These are phyloP conservation scores for Protea cynaroides DNA, from an alignment of 164 flowering plant genomes.

Conservation along the genomic window DNA sequence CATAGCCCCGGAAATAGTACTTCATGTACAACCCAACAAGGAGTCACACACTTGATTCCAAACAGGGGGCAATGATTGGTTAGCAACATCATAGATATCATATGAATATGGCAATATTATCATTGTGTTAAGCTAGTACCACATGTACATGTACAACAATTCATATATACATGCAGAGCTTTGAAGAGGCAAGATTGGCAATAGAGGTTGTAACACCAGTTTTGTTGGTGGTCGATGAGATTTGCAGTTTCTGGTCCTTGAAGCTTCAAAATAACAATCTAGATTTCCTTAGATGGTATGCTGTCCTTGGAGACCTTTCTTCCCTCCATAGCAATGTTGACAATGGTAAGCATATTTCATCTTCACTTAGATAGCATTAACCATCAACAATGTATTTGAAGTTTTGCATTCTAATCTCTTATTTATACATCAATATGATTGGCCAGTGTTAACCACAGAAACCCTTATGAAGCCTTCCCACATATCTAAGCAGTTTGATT, in stretches of 20 bases:
- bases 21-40: too few relatives aligned
- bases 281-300: conserved; percentile 49
- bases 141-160: too few relatives aligned
- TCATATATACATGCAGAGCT: conserved; percentile 36
- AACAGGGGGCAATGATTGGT: too few relatives aligned
- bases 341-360: conserved; percentile 21
- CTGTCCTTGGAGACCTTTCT: conserved; percentile 32
- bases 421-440: neutral
- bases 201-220: conserved; percentile 49
- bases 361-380: too few relatives aligned
- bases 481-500: conserved; percentile 18
- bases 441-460: conserved; percentile 40
- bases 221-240: conserved; percentile 59
- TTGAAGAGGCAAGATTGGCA: conserved; percentile 62
- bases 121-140: too few relatives aligned
- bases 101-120: too few relatives aligned
- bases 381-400: too few relatives aligned
- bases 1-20: too few relatives aligned
- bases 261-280: conserved; percentile 23
- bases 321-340: conserved; percentile 9
- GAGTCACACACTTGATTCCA: too few relatives aligned
- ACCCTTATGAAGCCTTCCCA: conserved; percentile 17
- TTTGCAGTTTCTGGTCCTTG: conserved; percentile 40
- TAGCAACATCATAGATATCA: too few relatives aligned
- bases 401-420: too few relatives aligned